These are phyloP conservation scores for Rhodotorula sp. DNA, from an alignment of 1,284 basidiomycete genomes.

Conservation along the genomic window DNA sequence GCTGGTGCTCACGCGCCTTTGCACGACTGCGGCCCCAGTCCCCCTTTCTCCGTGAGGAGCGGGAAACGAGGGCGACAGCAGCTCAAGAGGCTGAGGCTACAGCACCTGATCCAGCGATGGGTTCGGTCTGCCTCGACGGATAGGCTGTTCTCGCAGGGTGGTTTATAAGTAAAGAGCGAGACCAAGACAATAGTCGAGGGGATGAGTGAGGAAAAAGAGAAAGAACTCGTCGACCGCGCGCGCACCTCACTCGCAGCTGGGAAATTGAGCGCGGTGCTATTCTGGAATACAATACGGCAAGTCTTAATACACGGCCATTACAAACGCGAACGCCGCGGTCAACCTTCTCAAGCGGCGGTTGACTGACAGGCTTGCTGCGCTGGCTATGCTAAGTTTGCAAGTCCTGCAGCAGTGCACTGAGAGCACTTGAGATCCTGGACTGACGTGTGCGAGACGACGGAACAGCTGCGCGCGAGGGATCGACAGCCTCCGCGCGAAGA, in stretches of 20 bases:
- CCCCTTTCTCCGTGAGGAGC: background rate
- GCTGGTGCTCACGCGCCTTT: constrained; percentile 5
- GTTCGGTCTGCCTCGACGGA: constrained; percentile 27
- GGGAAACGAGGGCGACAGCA: background rate
- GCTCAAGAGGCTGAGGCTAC: background rate
- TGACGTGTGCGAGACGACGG: background rate
- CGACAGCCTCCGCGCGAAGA: too few species aligned
- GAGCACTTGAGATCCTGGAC: background rate
- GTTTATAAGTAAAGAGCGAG: background rate
- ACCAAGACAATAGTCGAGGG: constrained; percentile 32
- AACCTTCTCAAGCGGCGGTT: background rate
- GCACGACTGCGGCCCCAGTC: background rate
- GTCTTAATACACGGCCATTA: too few species aligned
- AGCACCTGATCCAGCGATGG: constrained; percentile 1
- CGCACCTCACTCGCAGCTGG: background rate
- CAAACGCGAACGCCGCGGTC: too few species aligned
- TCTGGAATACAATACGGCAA: too few species aligned
- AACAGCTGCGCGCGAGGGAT: background rate
- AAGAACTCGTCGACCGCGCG: background rate
- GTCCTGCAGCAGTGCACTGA: background rate
- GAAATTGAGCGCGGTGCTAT: background rate
- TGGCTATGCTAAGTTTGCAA: too few species aligned
- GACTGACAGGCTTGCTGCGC: background rate
- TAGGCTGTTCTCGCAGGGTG: constrained; percentile 15
- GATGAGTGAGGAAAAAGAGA: too few species aligned